These are phyloP conservation scores for Fennellomyces sp. DNA, from an alignment of 371 early-diverging fungal species.

Conservation along the genomic window DNA sequence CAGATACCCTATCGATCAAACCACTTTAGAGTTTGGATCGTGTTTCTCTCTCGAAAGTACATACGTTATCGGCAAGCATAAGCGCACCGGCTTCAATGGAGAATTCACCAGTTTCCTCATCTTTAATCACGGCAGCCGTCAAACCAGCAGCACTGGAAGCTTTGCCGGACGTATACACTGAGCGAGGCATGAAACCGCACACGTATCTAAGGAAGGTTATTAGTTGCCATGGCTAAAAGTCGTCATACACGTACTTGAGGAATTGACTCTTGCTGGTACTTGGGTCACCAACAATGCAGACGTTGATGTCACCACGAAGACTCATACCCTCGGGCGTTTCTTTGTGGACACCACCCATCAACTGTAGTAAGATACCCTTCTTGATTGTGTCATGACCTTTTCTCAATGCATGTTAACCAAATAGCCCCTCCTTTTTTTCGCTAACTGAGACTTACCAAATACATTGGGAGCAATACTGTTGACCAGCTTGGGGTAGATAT, in stretches of 20 bases:
- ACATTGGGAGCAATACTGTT: conserved; percentile 95
- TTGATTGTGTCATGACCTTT: conserved; percentile 94
- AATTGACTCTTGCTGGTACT: conserved; percentile 98
- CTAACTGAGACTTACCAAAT: conserved; percentile 64
- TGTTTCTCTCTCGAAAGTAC: conserved; percentile 2
- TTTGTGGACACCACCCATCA: conserved; percentile 98
- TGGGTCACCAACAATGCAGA: conserved; percentile 99
- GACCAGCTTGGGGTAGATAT: conserved; percentile 76
- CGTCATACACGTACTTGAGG: conserved; percentile 72
- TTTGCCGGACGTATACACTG: conserved; percentile 98
- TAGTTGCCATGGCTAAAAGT: neutral
- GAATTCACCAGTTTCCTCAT: conserved; percentile 99
- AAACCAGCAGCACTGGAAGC: conserved; percentile 99
- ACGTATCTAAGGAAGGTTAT: conserved; percentile 63
- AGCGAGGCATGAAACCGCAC: conserved; percentile 86
- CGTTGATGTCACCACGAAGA: conserved; percentile 98
- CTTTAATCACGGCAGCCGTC: conserved; percentile 98
- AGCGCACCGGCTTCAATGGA: conserved; percentile 99
- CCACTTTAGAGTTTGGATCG: neutral
- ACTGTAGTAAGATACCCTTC: conserved; percentile 94
- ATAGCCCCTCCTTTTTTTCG: neutral
- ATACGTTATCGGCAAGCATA: conserved; percentile 98
- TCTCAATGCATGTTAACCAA: too few relatives aligned
- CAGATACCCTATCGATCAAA: conserved; percentile 92
- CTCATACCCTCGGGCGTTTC: conserved; percentile 92